Evolutionary conservation across 345 rosid genomes (phyloP).

Genomic region (Moricandia moricandioides): DNA sequence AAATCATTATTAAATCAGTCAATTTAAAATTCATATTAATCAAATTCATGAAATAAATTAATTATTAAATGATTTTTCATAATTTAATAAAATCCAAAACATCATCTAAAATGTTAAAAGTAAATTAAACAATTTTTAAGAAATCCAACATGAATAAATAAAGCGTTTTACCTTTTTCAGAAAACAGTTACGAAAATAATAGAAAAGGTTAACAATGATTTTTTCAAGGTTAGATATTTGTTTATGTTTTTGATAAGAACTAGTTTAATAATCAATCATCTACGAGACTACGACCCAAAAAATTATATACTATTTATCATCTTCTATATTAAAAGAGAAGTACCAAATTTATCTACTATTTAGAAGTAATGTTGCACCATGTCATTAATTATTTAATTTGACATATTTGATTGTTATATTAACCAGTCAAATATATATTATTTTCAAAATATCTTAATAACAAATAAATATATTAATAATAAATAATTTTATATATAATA

Average conservation of each 20-base stretch:
- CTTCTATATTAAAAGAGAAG: too few species aligned
- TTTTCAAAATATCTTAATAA: too few species aligned
- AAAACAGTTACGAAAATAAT: not conserved
- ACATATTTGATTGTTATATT: too few species aligned
- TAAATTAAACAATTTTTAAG: too few species aligned
- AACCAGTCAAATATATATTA: too few species aligned
- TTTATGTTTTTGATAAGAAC: not conserved
- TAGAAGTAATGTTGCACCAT: too few species aligned
- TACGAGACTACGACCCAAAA: not conserved
- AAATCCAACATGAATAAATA: not conserved
- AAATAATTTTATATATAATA: too few species aligned
- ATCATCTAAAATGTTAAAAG: not conserved
- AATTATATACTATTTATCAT: not conserved
- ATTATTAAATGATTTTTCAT: not conserved
- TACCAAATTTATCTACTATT: too few species aligned
- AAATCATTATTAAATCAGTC: too few species aligned
- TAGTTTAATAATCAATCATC: not conserved
- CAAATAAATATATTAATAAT: too few species aligned
- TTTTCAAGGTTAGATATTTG: not conserved
- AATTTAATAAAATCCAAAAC: not conserved
- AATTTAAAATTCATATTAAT: too few species aligned
- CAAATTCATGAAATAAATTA: not conserved
- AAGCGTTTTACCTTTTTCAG: not conserved
- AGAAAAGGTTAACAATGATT: not conserved
- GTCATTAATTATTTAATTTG: too few species aligned